A percentile compares a stretch with the other conserved stretches of the same genome.
Conservation (phyloP, 106 monocot species). For the Ottelia alismoides region DNA sequence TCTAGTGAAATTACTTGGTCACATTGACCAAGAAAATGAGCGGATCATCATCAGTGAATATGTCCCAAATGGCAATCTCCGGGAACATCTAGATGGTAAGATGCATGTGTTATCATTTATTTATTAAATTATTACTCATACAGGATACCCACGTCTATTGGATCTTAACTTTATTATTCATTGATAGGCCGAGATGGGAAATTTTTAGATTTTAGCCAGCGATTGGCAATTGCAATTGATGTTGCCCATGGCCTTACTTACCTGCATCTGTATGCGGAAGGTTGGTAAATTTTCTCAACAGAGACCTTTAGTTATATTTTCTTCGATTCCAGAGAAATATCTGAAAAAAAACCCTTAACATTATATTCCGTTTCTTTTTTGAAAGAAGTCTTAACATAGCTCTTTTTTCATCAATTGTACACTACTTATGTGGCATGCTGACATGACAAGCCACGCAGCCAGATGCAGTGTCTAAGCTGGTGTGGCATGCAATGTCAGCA, state of each 20-base stretch:
- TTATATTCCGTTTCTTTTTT: too few relatives aligned
- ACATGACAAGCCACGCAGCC: too few relatives aligned
- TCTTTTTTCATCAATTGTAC: too few relatives aligned
- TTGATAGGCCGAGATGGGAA: slow-evolving; percentile 41
- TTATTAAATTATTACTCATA: background rate
- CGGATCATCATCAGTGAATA: slow-evolving; percentile 62
- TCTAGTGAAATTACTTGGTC: slow-evolving; percentile 61
- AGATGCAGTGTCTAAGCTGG: too few relatives aligned
- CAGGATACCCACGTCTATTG: too few relatives aligned
- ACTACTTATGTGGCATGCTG: too few relatives aligned
- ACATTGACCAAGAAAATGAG: slow-evolving; percentile 51
- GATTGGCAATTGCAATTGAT: slow-evolving; percentile 71
- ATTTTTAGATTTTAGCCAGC: slow-evolving; percentile 55
- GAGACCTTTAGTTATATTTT: too few relatives aligned
- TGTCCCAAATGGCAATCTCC: slow-evolving; percentile 65
- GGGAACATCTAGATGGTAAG: slow-evolving; percentile 77
- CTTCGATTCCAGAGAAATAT: too few relatives aligned
- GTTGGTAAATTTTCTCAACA: too few relatives aligned
- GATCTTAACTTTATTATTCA: background rate
- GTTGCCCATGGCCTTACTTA: slow-evolving; percentile 68
- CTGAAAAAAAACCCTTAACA: too few relatives aligned
- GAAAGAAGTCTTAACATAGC: too few relatives aligned
- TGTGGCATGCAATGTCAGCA: too few relatives aligned
- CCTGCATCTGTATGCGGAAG: slow-evolving; percentile 82
- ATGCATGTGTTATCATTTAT: background rate